These are phyloP conservation scores for Ophiostoma angusticollis DNA, from an alignment of 2,329 filamentous ascomycete species.

Conservation along the genomic window DNA sequence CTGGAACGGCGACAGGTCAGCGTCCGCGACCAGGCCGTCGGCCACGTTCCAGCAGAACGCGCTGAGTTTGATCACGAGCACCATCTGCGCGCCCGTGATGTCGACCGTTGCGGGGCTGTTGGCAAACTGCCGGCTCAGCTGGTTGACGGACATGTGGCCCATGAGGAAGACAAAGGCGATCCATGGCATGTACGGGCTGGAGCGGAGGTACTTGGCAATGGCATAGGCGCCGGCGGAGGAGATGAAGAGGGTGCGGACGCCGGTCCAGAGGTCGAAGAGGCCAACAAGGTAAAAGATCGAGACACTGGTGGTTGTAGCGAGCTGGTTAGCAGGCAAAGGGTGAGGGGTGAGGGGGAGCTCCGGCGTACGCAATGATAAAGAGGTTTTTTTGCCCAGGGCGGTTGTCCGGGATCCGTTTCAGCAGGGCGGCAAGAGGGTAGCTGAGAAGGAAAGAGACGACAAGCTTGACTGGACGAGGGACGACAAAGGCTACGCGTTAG, in stretches of 20 bases:
- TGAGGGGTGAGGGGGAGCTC: neutral
- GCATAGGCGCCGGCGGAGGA: slow-evolving; percentile 68
- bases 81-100: slow-evolving; percentile 95
- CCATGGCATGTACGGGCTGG: slow-evolving; percentile 93
- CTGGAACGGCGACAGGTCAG: slow-evolving; percentile 75
- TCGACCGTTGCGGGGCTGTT: slow-evolving; percentile 58
- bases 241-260: slow-evolving; percentile 65
- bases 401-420: slow-evolving; percentile 82
- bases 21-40: slow-evolving; percentile 68
- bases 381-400: slow-evolving; percentile 76
- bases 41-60: slow-evolving; percentile 98
- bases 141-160: slow-evolving; percentile 86
- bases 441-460: slow-evolving; percentile 82
- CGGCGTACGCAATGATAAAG: slow-evolving; percentile 62
- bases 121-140: slow-evolving; percentile 66
- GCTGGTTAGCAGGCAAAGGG: neutral
- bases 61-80: slow-evolving; percentile 91
- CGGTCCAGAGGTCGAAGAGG: slow-evolving; percentile 82
- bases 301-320: slow-evolving; percentile 42
- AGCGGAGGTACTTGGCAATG: slow-evolving; percentile 68
- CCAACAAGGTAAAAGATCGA: slow-evolving; percentile 87
- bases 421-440: slow-evolving; percentile 74
- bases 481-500: too few species aligned
- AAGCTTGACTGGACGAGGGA: slow-evolving; percentile 60
- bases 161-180: slow-evolving; percentile 87